A percentile compares a stretch with the other conserved stretches of the same genome.
Conservation (phyloP, 164 flowering plant genomes). For the Aristolochia californica region DNA sequence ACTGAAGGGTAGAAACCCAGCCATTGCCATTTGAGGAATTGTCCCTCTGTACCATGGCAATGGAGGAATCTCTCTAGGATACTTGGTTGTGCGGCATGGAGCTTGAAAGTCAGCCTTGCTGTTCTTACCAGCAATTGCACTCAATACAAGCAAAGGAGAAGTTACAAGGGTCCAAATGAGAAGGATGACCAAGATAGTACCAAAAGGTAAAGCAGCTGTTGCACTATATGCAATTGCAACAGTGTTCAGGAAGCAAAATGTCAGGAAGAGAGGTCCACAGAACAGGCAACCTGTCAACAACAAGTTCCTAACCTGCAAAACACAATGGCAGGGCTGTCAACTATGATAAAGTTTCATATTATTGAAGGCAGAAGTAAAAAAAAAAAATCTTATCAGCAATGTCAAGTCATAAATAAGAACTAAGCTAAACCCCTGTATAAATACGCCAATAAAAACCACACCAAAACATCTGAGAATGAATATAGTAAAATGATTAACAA, state of each 20-base stretch:
- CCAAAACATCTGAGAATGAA: no score
- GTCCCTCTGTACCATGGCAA: conserved; percentile 27
- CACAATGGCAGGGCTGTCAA: no score
- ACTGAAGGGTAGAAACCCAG: conserved; percentile 25
- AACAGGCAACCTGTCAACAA: conserved; percentile 22
- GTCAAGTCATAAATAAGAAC: no score
- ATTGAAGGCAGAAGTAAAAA: no score
- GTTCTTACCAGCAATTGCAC: conserved; percentile 27
- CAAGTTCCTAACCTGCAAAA: conserved; percentile 20
- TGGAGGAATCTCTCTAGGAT: conserved; percentile 26
- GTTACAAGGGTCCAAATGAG: conserved; percentile 27
- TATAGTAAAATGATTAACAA: no score
- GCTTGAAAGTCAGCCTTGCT: conserved; percentile 26
- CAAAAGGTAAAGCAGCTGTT: conserved; percentile 25
- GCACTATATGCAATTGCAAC: conserved; percentile 27
- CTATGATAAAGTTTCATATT: no score
- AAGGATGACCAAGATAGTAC: conserved; percentile 24
- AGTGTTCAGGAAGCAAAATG: conserved; percentile 24
- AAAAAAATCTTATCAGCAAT: no score
- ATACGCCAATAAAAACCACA: no score
- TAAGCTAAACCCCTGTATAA: no score
- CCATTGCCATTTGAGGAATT: conserved; percentile 28
- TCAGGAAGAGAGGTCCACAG: conserved; percentile 22
- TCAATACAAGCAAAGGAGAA: conserved; percentile 23
- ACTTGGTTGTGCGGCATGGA: conserved; percentile 25